These are phyloP conservation scores for Sarocladium kiliense DNA, from an alignment of 2,329 filamentous ascomycete genomes.

Conservation along the genomic window DNA sequence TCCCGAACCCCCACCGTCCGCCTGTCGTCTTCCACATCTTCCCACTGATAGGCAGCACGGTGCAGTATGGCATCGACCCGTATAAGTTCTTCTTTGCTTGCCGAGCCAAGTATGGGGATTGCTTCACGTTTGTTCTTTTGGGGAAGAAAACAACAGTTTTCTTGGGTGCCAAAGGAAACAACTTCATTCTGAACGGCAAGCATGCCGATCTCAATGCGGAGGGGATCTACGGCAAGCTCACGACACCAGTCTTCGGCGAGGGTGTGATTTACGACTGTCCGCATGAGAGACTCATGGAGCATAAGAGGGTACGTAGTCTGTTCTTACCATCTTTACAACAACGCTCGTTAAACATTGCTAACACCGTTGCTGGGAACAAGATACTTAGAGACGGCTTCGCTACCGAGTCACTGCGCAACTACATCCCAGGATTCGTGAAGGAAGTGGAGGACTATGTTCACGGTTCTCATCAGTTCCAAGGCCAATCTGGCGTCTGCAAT, in stretches of 20 bases:
- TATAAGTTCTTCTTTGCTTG: conserved; percentile 1
- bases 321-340: no score
- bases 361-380: background rate
- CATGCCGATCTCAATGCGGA: conserved; percentile 1
- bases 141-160: background rate
- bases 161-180: background rate
- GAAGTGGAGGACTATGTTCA: background rate
- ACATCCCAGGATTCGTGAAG: background rate
- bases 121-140: conserved; percentile 1
- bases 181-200: conserved; percentile 2
- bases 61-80: background rate
- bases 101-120: background rate
- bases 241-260: background rate
- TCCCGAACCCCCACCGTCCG: background rate
- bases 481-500: background rate
- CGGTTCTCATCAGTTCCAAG: background rate
- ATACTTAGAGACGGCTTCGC: background rate
- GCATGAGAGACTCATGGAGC: background rate
- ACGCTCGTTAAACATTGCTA: no score
- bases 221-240: background rate
- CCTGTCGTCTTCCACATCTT: conserved; percentile 6
- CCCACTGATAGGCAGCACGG: background rate
- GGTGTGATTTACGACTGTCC: conserved; percentile 2
- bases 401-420: background rate
- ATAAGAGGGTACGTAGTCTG: background rate